Conservation (phyloP, 2,329 filamentous ascomycete species). For the Talaromyces sp. region DNA sequence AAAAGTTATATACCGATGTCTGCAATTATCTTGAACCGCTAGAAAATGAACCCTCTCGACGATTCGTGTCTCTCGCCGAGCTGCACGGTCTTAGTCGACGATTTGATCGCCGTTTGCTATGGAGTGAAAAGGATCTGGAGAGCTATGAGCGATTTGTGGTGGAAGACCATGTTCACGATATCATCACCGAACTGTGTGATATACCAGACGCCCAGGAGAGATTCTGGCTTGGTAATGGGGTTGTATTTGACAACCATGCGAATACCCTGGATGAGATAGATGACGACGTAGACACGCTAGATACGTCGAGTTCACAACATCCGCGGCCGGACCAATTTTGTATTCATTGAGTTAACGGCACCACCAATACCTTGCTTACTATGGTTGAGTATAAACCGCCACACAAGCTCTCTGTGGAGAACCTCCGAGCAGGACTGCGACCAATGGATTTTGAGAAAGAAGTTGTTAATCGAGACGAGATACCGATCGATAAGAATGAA, state of each 20-base stretch:
- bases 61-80: slow-evolving; percentile 14
- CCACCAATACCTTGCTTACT: slow-evolving; percentile 11
- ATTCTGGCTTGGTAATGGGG: too few relatives aligned
- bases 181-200: too few relatives aligned
- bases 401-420: slow-evolving; percentile 14
- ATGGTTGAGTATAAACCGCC: slow-evolving; percentile 17
- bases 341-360: slow-evolving; percentile 14
- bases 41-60: slow-evolving; percentile 7
- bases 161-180: too few relatives aligned
- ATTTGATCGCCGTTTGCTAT: background rate
- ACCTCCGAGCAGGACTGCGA: slow-evolving; percentile 13
- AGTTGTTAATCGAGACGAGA: slow-evolving; percentile 12
- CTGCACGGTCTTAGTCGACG: slow-evolving; percentile 14
- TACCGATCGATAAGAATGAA: slow-evolving; percentile 14
- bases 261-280: slow-evolving; percentile 15
- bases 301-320: background rate
- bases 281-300: background rate
- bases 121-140: too few relatives aligned
- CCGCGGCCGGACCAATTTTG: slow-evolving; percentile 17
- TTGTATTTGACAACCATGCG: too few relatives aligned
- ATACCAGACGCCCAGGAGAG: too few relatives aligned
- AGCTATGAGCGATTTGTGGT: too few relatives aligned
- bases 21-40: slow-evolving; percentile 13
- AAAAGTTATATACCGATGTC: slow-evolving; percentile 17
- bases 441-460: slow-evolving; percentile 16